A percentile compares a stretch with the other conserved stretches of the same genome.
phyloP scores from a whole-genome alignment of 331 rosid species.

The Quercus tomentella region DNA sequence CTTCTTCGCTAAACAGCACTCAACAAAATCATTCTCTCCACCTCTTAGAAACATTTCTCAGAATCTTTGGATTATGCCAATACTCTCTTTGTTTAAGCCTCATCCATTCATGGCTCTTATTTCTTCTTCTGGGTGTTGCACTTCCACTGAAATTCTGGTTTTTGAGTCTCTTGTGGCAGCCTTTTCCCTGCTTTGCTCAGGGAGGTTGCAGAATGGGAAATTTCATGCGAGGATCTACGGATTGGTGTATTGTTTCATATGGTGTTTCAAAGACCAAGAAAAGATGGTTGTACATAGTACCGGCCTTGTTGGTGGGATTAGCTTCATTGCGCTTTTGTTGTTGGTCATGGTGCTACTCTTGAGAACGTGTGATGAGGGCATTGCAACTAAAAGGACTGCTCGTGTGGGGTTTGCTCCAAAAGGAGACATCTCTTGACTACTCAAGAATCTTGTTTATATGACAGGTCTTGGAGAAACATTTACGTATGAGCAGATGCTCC shows the following conservation, averaged over 20 bases:
- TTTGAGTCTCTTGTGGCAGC: conserved; percentile 26
- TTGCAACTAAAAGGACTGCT: conserved; percentile 31
- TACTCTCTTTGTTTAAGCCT: conserved; percentile 19
- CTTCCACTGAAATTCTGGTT: conserved; percentile 26
- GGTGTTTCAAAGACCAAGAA: conserved; percentile 26
- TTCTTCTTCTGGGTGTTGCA: conserved; percentile 21
- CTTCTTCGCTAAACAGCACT: not conserved
- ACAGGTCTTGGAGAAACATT: conserved; percentile 55
- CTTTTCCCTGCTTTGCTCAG: conserved; percentile 21
- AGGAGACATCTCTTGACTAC: conserved; percentile 39
- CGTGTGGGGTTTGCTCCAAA: conserved; percentile 43
- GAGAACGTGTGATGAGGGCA: conserved; percentile 28
- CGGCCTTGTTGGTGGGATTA: conserved; percentile 70
- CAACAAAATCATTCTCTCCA: conserved; percentile 13
- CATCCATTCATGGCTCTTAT: conserved; percentile 31
- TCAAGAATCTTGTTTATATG: conserved; percentile 37
- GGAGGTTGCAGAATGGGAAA: too few relatives aligned
- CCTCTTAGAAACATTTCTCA: conserved; percentile 21
- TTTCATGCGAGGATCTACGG: too few relatives aligned
- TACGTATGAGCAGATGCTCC: conserved; percentile 61
- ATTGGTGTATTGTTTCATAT: too few relatives aligned
- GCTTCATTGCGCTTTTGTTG: conserved; percentile 50
- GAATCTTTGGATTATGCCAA: conserved; percentile 33
- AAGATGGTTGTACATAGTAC: conserved; percentile 52
- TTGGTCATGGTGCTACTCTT: conserved; percentile 44